A percentile compares a stretch with the other conserved stretches of the same genome.
Conservation (phyloP, 148 eudicot species). For the Pharnaceum exiguum region DNA sequence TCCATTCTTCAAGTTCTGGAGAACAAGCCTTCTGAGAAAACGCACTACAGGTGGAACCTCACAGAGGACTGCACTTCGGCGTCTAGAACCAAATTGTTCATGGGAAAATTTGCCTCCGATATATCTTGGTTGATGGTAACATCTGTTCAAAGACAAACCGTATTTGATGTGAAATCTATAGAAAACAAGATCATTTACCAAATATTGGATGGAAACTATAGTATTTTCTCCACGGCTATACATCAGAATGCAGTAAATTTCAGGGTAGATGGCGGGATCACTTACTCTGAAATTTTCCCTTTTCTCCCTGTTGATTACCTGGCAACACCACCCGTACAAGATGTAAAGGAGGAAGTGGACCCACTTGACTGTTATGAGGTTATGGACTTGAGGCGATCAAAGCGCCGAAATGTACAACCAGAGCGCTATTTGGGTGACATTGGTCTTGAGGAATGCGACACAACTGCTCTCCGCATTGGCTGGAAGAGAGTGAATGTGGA, state of each 20-base stretch:
- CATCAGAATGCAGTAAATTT: slow-evolving; percentile 51
- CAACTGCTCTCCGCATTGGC: slow-evolving; percentile 48
- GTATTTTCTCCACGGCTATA: slow-evolving; percentile 20
- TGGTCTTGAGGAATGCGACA: slow-evolving; percentile 48
- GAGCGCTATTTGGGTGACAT: slow-evolving; percentile 77
- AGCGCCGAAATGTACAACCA: slow-evolving; percentile 66
- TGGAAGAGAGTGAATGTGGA: slow-evolving; percentile 42
- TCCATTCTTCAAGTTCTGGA: slow-evolving; percentile 63
- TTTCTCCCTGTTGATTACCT: slow-evolving; percentile 25
- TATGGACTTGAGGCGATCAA: slow-evolving; percentile 65
- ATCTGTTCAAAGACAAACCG: slow-evolving; percentile 54
- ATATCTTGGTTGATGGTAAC: slow-evolving; percentile 75
- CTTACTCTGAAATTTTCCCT: slow-evolving; percentile 42
- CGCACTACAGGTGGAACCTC: slow-evolving; percentile 62
- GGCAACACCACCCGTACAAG: slow-evolving; percentile 10
- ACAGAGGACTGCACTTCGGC: slow-evolving; percentile 69
- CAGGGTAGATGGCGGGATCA: slow-evolving; percentile 43
- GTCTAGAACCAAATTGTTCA: slow-evolving; percentile 47
- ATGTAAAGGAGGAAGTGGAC: slow-evolving; percentile 17
- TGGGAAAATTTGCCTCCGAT: slow-evolving; percentile 63
- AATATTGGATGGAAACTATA: slow-evolving; percentile 40
- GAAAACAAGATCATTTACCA: slow-evolving; percentile 61
- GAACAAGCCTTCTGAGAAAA: slow-evolving; percentile 42
- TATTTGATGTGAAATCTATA: slow-evolving; percentile 56
- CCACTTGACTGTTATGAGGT: slow-evolving; percentile 24